Conservation (phyloP, 2,329 filamentous ascomycete genomes). For the Aureobasidium mangrovei region DNA sequence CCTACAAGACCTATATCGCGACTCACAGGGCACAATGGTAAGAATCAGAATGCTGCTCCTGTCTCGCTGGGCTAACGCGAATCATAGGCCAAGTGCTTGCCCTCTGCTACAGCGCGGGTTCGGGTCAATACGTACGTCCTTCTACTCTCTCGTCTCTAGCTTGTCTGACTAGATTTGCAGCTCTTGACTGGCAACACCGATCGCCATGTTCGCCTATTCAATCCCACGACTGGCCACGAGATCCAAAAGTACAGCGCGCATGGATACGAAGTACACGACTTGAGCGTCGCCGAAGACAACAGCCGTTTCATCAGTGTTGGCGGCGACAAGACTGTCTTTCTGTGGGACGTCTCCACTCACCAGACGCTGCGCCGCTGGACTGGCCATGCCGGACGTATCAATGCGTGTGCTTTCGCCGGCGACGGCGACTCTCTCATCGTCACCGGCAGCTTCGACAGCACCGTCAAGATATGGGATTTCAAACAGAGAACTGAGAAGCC, state of each 20-base stretch:
- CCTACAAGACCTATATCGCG: slow-evolving; percentile 33
- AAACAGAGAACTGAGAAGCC: slow-evolving; percentile 49
- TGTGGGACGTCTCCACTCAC: slow-evolving; percentile 86
- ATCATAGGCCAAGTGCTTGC: slow-evolving; percentile 39
- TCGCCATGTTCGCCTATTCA: slow-evolving; percentile 78
- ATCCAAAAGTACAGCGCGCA: slow-evolving; percentile 87
- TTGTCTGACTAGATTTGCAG: slow-evolving; percentile 15
- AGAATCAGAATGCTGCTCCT: not conserved
- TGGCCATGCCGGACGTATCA: slow-evolving; percentile 59
- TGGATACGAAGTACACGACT: slow-evolving; percentile 81
- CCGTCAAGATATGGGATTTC: slow-evolving; percentile 67
- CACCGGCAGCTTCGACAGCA: slow-evolving; percentile 65
- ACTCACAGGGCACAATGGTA: slow-evolving; percentile 34
- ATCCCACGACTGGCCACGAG: slow-evolving; percentile 51
- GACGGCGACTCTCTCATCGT: slow-evolving; percentile 64
- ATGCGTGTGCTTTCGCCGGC: slow-evolving; percentile 70
- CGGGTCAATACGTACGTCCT: slow-evolving; percentile 36
- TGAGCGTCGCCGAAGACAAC: slow-evolving; percentile 67
- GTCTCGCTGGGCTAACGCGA: slow-evolving; percentile 2
- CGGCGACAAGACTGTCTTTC: slow-evolving; percentile 81
- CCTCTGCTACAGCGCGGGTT: slow-evolving; percentile 41
- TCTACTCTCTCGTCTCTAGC: not conserved
- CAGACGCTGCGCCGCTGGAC: slow-evolving; percentile 68
- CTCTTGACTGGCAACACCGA: slow-evolving; percentile 80
- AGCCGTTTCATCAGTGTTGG: slow-evolving; percentile 77